phyloP scores from a whole-genome alignment of 2,329 filamentous ascomycete species.

The Alternaria sp. region DNA sequence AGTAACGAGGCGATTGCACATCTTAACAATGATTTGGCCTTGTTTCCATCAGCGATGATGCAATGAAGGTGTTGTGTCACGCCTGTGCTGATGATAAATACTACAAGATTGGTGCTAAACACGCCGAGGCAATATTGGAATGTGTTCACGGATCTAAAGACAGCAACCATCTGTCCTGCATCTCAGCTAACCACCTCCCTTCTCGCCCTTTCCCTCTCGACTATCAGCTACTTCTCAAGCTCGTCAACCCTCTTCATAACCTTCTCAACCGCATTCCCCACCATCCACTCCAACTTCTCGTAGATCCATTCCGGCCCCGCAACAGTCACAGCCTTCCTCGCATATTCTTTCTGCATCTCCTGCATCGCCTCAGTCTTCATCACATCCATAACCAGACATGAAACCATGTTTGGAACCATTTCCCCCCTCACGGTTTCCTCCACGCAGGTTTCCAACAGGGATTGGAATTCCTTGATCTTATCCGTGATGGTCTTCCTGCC shows the following conservation, averaged over 20 bases:
- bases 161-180: not conserved
- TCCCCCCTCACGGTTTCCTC: not conserved
- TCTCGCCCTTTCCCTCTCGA: fast-evolving
- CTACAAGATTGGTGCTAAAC: not conserved
- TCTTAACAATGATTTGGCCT: not conserved
- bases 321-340: not conserved
- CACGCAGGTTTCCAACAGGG: not conserved
- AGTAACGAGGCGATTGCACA: not conserved
- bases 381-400: not conserved
- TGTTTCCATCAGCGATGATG: not conserved
- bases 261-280: not conserved
- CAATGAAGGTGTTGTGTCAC: not conserved
- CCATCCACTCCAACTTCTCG: not conserved
- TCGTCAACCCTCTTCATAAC: not conserved
- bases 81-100: not conserved
- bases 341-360: not conserved
- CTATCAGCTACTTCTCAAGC: not conserved
- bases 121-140: not conserved
- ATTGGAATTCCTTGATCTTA: not conserved
- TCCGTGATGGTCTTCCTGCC: not conserved
- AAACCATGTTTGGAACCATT: not conserved
- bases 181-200: not conserved
- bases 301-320: not conserved
- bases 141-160: not conserved
- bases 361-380: not conserved